Base-by-base conservation (phyloP, 495 filamentous ascomycete species). In the Pseudomonodictys pantanalensis region DNA sequence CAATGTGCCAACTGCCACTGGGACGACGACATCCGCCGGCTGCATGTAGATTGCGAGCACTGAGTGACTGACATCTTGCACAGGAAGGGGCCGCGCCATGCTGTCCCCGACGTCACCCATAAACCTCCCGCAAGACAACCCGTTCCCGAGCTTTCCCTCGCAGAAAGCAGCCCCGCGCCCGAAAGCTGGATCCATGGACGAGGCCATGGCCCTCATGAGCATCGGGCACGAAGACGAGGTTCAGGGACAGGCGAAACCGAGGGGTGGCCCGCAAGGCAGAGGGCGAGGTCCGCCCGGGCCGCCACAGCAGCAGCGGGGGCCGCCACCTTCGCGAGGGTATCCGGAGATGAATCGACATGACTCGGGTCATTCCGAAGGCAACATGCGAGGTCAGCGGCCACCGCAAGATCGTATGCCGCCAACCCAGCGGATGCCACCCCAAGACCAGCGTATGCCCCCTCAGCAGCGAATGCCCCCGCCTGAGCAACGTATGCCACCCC, bases 141-240 rank as follows among this genome's bases (percentile, higher is more conserved):
- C 86, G 3, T 90, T 88, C 58, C 85, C 87, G 11, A 75, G 79
- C 1, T 88, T 89, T 56, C 82, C 83, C 29, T 70, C 73, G 42
- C 75, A 76, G 35, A 76, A 76, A 39, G 78, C 73, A 56, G 76
- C 80, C 58, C 74, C 78, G 55, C 71, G 68, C 25, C 67, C 78
- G 17, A 58, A 60, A 11, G 32, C 28, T 8, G 61, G 41, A 11
- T 59, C 61, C 24, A 48, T 69, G 52, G 65, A 65, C 35, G 56
- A 68, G 41, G 60, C 60, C 12, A 70, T 66, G 63, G 23, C 54
- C 5, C 18, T 58, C 15, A 60, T 67, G 58, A 65, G 38, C 25
- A 38, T 67, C 23, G 60, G 65, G 81, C 42, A 74, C 76, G 33
- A 79, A 76, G 44, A 87, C 85, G 82, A 77, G 72, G 9, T 72